Evolutionary conservation across 2,329 filamentous ascomycete genomes (phyloP), one percentile per base, ranked within the genome.

Genomic region (Alternaria arbusti): DNA sequence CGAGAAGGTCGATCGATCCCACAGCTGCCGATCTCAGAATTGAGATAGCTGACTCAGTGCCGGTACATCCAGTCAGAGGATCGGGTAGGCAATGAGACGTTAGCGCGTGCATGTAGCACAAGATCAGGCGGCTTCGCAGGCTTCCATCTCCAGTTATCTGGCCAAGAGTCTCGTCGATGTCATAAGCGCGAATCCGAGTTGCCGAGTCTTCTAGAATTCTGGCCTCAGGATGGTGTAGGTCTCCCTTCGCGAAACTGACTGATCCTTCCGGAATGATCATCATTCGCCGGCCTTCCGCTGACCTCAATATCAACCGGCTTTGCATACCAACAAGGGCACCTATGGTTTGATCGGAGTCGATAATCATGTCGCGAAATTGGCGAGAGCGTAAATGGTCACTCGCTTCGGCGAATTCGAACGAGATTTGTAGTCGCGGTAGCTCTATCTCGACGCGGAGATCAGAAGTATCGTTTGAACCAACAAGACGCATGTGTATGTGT

Each of bases 51-150:
- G 85, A 74, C 65, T 90, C 87, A 0, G 86, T 87, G 0, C 88
- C 88, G 0, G 86, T 89, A 6, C 75, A 73, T 0, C 69, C 50
- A 0, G 83, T 86, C 0, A 89, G 76, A 0, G 74, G 76, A 66
- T 89, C 87, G 0, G 84, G 83, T 0, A 87, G 73, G 25, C 81
- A 86, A 52, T 82, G 81, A 0, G 86, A 86, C 0, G 87, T 89
- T 0, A 88, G 59, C 0, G 84, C 86, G 64, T 90, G 87, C 0
- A 90, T 72, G 26, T 85, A 85, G 9, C 61, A 78, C 0, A 87
- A 75, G 17, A 83, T 81, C 0, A 91, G 75, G 55, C 85, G 86
- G 71, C 85, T 86, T 11, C 83, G 80, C 0, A 88, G 50, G 12
- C 78, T 84, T 0, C 84, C 84, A 64, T 84, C 86, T 17, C 86